Conservation (phyloP, 108 stramenopile genomes). For the Skeletonema menzelii region DNA sequence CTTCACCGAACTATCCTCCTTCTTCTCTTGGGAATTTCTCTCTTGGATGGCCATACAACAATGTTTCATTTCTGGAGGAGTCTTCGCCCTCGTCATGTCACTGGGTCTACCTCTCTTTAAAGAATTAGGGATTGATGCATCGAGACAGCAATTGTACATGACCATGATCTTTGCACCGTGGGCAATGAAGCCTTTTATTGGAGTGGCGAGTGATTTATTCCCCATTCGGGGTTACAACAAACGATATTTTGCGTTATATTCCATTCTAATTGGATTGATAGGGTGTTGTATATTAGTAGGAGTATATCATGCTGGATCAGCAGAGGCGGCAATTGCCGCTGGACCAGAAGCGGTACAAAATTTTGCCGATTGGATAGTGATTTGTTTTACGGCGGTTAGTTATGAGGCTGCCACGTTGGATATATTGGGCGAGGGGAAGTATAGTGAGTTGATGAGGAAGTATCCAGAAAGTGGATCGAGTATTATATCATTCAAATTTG, state of each 20-base stretch:
- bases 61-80: conserved; percentile 35
- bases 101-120: conserved; percentile 42
- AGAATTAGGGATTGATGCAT: conserved; percentile 40
- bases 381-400: conserved; percentile 39
- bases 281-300: conserved; percentile 26
- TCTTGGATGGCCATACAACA: conserved; percentile 41
- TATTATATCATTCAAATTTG: conserved; percentile 42
- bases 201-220: conserved; percentile 43
- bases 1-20: conserved; percentile 22
- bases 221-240: conserved; percentile 50
- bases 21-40: conserved; percentile 35
- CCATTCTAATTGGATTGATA: conserved; percentile 35
- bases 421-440: conserved; percentile 47
- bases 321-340: neutral
- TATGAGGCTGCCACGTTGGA: conserved; percentile 44
- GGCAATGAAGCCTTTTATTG: conserved; percentile 54
- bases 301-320: conserved; percentile 16
- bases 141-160: conserved; percentile 46
- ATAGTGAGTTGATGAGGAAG: conserved; percentile 35
- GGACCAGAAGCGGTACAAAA: conserved; percentile 36
- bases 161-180: conserved; percentile 40
- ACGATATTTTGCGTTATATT: conserved; percentile 35
- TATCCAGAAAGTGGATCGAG: conserved; percentile 32
- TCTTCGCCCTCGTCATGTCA: conserved; percentile 38
- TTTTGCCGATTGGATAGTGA: conserved; percentile 33